Evolutionary conservation across 163 green algal genomes (phyloP).

Genomic region (Scenedesmus sp.): DNA sequence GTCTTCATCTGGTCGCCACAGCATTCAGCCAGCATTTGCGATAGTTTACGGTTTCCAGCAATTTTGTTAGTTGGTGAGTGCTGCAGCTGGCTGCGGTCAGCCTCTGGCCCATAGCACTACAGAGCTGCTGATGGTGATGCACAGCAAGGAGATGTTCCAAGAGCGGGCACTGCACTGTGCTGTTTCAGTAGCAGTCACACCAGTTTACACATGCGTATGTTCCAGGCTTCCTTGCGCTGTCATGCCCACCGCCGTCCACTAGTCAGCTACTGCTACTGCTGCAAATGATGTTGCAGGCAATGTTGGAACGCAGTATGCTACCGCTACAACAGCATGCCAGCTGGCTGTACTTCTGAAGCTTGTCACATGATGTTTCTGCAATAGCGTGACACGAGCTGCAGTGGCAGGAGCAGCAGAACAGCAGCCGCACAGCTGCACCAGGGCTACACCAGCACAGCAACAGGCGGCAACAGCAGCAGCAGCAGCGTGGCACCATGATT

Average conservation of each 20-base stretch:
- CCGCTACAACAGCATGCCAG: background rate
- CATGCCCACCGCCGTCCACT: background rate
- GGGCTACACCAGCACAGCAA: background rate
- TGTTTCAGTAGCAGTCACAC: background rate
- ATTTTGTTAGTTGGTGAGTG: background rate
- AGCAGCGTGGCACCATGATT: constrained; percentile 21
- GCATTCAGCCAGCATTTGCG: background rate
- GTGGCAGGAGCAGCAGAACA: background rate
- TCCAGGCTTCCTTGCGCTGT: background rate
- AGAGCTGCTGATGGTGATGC: background rate
- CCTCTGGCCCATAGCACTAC: background rate
- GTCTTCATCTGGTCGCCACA: background rate
- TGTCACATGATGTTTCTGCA: background rate
- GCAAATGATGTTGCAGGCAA: background rate
- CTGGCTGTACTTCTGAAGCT: background rate
- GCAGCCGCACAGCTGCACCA: background rate
- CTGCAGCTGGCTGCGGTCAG: background rate
- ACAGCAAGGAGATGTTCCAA: background rate
- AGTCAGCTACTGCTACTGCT: background rate
- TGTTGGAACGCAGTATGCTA: background rate
- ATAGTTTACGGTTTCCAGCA: background rate
- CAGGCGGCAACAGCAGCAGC: background rate
- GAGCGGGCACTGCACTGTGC: background rate
- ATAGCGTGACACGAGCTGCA: background rate
- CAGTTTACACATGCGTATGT: background rate